phyloP scores from a whole-genome alignment of 345 rosid genomes.

The Pistacia atlantica region DNA sequence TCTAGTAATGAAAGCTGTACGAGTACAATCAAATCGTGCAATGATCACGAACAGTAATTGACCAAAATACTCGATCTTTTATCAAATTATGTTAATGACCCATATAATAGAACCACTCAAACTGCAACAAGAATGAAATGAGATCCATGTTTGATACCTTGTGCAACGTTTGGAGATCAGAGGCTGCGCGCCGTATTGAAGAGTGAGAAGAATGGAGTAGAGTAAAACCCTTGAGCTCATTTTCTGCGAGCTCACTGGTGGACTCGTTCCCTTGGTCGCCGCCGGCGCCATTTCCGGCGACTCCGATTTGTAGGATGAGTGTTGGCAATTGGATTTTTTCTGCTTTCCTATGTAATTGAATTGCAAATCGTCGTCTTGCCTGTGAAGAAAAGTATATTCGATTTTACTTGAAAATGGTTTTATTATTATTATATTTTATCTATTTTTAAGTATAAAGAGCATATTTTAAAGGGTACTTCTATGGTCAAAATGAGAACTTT shows the following conservation, averaged over 20 bases:
- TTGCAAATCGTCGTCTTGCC: background rate
- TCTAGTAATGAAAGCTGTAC: too few relatives aligned
- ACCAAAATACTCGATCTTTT: too few relatives aligned
- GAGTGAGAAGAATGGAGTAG: constrained; percentile 70
- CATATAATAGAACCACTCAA: background rate
- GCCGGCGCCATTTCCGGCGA: constrained; percentile 45
- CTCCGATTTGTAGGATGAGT: background rate
- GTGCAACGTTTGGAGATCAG: constrained; percentile 86
- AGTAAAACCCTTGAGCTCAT: constrained; percentile 57
- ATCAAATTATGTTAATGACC: background rate
- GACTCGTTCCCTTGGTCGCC: constrained; percentile 32
- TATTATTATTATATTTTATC: too few relatives aligned
- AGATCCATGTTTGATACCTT: constrained; percentile 38
- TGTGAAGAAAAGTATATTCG: background rate
- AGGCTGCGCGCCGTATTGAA: constrained; percentile 97
- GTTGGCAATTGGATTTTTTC: background rate
- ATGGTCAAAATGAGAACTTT: too few relatives aligned
- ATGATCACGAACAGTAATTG: too few relatives aligned
- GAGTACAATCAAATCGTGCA: too few relatives aligned
- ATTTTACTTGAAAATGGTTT: too few relatives aligned
- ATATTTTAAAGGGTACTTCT: too few relatives aligned
- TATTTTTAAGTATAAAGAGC: too few relatives aligned
- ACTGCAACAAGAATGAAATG: background rate
- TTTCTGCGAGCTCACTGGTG: constrained; percentile 17
- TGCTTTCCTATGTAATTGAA: background rate